A percentile compares a stretch with the other conserved stretches of the same genome.
Evolutionary conservation across 768 basidiomycete species (phyloP).

Genomic region (Xerocomus spinulosus): DNA sequence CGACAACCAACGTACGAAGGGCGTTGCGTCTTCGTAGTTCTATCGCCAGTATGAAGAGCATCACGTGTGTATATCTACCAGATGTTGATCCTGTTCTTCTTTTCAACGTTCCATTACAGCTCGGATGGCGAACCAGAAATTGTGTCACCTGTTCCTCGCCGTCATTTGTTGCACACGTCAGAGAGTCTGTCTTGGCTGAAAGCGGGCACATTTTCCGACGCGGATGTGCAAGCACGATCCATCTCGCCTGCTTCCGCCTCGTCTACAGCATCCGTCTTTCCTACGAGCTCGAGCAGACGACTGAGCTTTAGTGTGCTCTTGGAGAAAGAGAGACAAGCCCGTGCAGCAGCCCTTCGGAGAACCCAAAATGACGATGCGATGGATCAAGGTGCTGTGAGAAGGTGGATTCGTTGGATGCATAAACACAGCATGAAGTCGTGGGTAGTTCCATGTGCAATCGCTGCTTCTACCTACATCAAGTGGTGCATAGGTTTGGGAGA

Average conservation of each 20-base stretch:
- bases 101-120: slow-evolving; percentile 5
- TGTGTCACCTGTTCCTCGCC: slow-evolving; percentile 60
- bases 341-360: slow-evolving; percentile 12
- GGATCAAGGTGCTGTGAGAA: slow-evolving; percentile 44
- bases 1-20: slow-evolving; percentile 3
- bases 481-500: slow-evolving; percentile 68
- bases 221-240: slow-evolving; percentile 36
- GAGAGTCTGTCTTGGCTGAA: slow-evolving; percentile 61
- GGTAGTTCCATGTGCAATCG: slow-evolving; percentile 55
- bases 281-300: slow-evolving; percentile 15
- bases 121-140: slow-evolving; percentile 41
- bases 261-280: slow-evolving; percentile 27
- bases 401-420: slow-evolving; percentile 82
- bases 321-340: slow-evolving; percentile 29
- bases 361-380: slow-evolving; percentile 12
- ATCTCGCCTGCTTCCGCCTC: slow-evolving; percentile 41
- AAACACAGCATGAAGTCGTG: slow-evolving; percentile 54
- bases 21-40: slow-evolving; percentile 17
- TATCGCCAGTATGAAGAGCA: slow-evolving; percentile 9
- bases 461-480: slow-evolving; percentile 54
- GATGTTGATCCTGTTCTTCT: no score
- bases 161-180: slow-evolving; percentile 57
- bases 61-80: slow-evolving; percentile 11
- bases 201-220: slow-evolving; percentile 39
- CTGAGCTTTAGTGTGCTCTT: slow-evolving; percentile 43